Conservation (phyloP, 495 filamentous ascomycete species). For the Podospora pseudoanserina region DNA sequence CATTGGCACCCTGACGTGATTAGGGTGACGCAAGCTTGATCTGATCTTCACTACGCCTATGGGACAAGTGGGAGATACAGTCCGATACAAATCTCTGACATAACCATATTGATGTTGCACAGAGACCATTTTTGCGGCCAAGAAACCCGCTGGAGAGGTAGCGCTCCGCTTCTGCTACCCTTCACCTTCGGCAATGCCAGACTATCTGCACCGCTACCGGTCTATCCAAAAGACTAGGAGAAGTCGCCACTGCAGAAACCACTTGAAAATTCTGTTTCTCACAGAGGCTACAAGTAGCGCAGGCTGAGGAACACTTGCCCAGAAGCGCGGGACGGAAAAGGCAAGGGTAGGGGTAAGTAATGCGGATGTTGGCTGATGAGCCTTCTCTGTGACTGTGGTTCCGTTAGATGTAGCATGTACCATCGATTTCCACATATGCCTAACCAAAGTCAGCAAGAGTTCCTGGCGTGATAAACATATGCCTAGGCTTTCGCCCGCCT, state of each 20-base stretch:
- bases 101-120: slow-evolving; percentile 4
- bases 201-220: background rate
- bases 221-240: background rate
- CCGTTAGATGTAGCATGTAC: background rate
- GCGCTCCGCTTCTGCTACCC: slow-evolving; percentile 5
- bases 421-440: background rate
- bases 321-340: background rate
- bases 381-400: background rate
- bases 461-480: background rate
- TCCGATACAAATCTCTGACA: slow-evolving; percentile 8
- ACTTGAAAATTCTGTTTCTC: background rate
- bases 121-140: background rate
- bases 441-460: background rate
- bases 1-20: slow-evolving; percentile 23
- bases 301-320: background rate
- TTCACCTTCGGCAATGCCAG: slow-evolving; percentile 7
- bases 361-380: background rate
- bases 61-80: background rate
- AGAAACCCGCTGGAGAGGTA: slow-evolving; percentile 11
- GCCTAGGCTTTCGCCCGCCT: background rate
- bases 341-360: background rate
- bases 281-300: background rate
- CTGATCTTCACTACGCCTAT: background rate
- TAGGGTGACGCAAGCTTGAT: slow-evolving; percentile 12
- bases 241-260: background rate